Evolutionary conservation across 2,329 filamentous ascomycete species (phyloP).

Genomic region (Penicillium sclerotigenum): DNA sequence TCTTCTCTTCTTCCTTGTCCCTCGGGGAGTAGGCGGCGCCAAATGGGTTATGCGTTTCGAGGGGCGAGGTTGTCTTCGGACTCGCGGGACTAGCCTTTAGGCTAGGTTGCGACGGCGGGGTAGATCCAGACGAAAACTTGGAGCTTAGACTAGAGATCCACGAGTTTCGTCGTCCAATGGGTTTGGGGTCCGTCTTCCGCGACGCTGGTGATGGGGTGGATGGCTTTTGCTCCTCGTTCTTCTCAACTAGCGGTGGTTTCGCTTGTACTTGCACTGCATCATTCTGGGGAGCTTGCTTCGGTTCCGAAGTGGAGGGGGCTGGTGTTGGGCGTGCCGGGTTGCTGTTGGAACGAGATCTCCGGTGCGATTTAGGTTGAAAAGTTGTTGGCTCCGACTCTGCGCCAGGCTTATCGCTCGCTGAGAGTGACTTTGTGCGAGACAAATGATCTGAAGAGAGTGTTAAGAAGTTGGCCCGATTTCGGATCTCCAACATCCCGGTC

Average conservation of each 20-base stretch:
- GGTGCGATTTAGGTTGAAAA: conserved; percentile 19
- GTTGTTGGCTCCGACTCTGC: conserved; percentile 22
- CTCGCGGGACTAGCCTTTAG: conserved; percentile 30
- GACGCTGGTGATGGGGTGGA: conserved; percentile 19
- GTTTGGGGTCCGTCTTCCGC: conserved; percentile 30
- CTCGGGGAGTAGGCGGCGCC: conserved; percentile 42
- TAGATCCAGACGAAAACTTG: conserved; percentile 70
- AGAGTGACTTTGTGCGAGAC: conserved; percentile 37
- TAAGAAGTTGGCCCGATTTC: conserved; percentile 9
- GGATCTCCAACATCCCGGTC: neutral
- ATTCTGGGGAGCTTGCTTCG: conserved; percentile 17
- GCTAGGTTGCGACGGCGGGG: conserved; percentile 39
- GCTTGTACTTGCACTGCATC: conserved; percentile 16
- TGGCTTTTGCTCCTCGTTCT: conserved; percentile 21
- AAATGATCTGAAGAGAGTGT: conserved; percentile 29
- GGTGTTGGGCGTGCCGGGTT: conserved; percentile 18
- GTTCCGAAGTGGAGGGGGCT: conserved; percentile 9
- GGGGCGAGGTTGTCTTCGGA: conserved; percentile 34
- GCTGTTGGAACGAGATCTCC: conserved; percentile 24
- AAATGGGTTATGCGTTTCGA: conserved; percentile 45
- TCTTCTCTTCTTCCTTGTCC: conserved; percentile 45
- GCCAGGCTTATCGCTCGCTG: conserved; percentile 32
- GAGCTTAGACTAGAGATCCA: conserved; percentile 94
- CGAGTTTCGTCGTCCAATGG: conserved; percentile 61
- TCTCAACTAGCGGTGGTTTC: conserved; percentile 19